Base-by-base conservation (phyloP, 2,329 filamentous ascomycete species). In the Trichophyton simii region DNA sequence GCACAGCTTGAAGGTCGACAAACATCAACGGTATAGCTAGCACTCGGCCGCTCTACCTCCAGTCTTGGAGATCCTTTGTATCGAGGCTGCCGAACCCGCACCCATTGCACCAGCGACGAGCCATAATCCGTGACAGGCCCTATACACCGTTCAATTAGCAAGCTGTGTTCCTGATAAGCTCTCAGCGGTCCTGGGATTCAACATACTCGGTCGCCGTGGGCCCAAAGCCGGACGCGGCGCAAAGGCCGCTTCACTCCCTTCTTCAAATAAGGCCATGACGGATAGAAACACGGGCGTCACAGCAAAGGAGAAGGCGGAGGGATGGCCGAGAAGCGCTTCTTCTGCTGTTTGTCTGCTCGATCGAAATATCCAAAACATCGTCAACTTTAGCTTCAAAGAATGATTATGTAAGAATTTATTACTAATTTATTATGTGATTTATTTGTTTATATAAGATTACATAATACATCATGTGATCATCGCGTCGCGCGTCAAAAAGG, bases 81-180 rank as follows among this genome's bases (percentile, higher is more conserved):
- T 67, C 85, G 85, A 31, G 88, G 87, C 68, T 85, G 82, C 61
- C 92, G 85, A 70, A 90, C 84, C 69, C 88, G 87, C 82, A 95
- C 89, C 89, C 90, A 99, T 74, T 95, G 89, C 59, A 88, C 86
- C 72, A 95, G 83, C 8, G 90, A 94, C 25, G 91, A 87, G 69
- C 90, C 88, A 81, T 96, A 96, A 75, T 96, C 91, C 52, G 91
- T 96, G 13, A 95, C 89, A 52, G 91, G 88, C 65, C 91, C 90
- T 95, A 64, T 60, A 67, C 44, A 61, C 13, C 57, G 22, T 28
- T 50, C n/a, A 60, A 38, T 44, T 22, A 60, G 61, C 61, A 58
- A 46, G 13, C 22, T 15, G 8, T 36, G 22, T 48, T 57, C 18
- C 44, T 38, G 38, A 50, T 6, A 20, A 20, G 41, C 41, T 44